Base-by-base conservation (phyloP, 2,329 filamentous ascomycete species). In the Aspergillus texensis region DNA sequence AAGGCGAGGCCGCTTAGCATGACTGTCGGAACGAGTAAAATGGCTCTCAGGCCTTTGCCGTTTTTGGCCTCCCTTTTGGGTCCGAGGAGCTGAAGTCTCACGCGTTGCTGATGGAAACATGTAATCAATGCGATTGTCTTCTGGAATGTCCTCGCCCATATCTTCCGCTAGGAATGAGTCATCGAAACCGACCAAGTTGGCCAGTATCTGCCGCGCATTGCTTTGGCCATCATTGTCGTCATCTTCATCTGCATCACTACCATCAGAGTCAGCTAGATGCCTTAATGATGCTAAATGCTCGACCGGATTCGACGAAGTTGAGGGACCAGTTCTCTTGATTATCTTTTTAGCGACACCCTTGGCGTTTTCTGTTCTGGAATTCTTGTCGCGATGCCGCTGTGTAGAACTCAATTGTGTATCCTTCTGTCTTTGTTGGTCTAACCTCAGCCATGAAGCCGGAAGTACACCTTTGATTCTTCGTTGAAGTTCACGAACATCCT, bases 391-490 rank as follows among this genome's bases (percentile, higher is more conserved):
- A 45, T 67, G 68, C 39, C 62, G 61, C 21, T 71, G 69, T 2
- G 59, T 65, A 21, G 57, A 55, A 60, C 59, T 69, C 50, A 57
- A 28, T 14, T 64, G 66, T 64, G 60, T 69, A 32, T 68, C 69
- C 63, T 64, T 69, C n/a, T 74, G 74, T 41, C 73, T 72, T 62
- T 77, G 75, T 55, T 74, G 72, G 65, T 82, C 75, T 55, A 83
- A 71, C 58, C 79, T 75, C 28, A 80, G 65, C 78, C 80, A 83
- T 28, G 82, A 84, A 6, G 82, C 82, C 21, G 82, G 82, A 28
- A 84, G 73, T 28, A 84, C 82, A 30, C 82, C 82, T 63, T 79
- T 79, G 14, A 82, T 83, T 57, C 68, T 77, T 32, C 79, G 78
- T 55, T 79, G 75, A 14, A 79, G 66, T 30, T 64, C 68, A 64